Conservation (phyloP, 2,329 filamentous ascomycete species). For the Thermoascus crustaceus region DNA sequence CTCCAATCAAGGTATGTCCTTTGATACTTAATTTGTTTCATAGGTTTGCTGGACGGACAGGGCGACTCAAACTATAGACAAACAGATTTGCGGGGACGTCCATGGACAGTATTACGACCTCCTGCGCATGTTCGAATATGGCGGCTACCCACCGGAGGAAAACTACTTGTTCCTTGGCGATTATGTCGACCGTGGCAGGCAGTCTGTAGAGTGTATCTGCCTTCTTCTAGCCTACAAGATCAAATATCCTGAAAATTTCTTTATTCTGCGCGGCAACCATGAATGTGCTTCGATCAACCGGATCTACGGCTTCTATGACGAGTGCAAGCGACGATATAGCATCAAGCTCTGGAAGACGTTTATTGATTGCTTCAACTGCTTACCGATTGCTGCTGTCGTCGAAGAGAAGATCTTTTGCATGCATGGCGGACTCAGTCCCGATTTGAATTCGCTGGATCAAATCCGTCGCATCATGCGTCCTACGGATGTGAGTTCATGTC, state of each 20-base stretch:
- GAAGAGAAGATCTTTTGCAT: slow-evolving; percentile 95
- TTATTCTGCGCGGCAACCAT: slow-evolving; percentile 83
- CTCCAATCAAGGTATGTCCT: neutral
- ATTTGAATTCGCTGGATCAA: slow-evolving; percentile 90
- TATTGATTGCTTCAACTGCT: slow-evolving; percentile 86
- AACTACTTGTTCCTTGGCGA: slow-evolving; percentile 92
- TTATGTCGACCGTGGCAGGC: slow-evolving; percentile 87
- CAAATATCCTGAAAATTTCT: slow-evolving; percentile 93
- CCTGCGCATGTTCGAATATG: slow-evolving; percentile 80
- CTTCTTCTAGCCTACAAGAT: slow-evolving; percentile 85
- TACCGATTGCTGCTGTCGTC: slow-evolving; percentile 85
- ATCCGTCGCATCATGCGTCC: slow-evolving; percentile 47
- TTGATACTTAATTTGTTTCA: neutral
- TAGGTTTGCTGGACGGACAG: neutral
- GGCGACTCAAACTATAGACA: neutral
- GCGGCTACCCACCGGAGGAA: slow-evolving; percentile 84
- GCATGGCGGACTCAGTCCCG: slow-evolving; percentile 81
- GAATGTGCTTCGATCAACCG: slow-evolving; percentile 88
- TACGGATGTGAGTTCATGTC: slow-evolving; percentile 45
- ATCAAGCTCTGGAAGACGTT: slow-evolving; percentile 95
- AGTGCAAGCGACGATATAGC: slow-evolving; percentile 88
- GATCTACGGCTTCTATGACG: slow-evolving; percentile 90
- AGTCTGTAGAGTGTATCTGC: slow-evolving; percentile 86
- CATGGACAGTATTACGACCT: slow-evolving; percentile 90
- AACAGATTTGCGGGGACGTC: slow-evolving; percentile 72